Conservation (phyloP, 1,139 yeast species). For the Suhomyces yuchorum region DNA sequence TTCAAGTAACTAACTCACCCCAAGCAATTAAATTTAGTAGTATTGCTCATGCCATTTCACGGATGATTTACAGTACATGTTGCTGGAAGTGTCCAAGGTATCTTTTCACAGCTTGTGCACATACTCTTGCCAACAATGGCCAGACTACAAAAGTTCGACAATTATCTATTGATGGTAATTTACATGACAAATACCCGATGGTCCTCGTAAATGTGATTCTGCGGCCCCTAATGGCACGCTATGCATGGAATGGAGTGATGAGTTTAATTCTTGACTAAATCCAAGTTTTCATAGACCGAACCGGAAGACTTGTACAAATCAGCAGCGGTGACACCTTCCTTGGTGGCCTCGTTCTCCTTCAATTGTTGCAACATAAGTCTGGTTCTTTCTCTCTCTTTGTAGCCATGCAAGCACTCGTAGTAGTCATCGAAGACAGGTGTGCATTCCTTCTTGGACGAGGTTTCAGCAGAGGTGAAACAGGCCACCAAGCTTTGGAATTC, state of each 20-base stretch:
- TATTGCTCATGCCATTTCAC: too few species aligned
- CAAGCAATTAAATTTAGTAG: too few species aligned
- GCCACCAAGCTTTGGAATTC: conserved; percentile 51
- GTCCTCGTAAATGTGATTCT: conserved; percentile 4
- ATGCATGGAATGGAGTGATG: conserved; percentile 7
- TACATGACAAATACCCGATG: conserved; percentile 6
- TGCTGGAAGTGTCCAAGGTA: too few species aligned
- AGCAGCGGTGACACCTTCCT: conserved; percentile 45
- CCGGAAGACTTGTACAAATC: conserved; percentile 50
- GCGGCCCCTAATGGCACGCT: conserved; percentile 6
- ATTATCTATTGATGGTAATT: conserved; percentile 5
- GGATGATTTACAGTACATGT: too few species aligned
- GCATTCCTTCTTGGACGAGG: conserved; percentile 45
- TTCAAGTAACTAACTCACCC: too few species aligned
- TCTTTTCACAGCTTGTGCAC: too few species aligned
- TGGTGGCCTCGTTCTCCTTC: conserved; percentile 44
- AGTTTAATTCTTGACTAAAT: conserved; percentile 35
- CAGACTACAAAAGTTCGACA: background rate
- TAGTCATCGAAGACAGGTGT: conserved; percentile 50
- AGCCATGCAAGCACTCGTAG: conserved; percentile 52
- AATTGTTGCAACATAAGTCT: conserved; percentile 51
- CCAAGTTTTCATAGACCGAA: conserved; percentile 48
- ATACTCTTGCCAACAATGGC: too few species aligned
- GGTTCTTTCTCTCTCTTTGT: conserved; percentile 50
- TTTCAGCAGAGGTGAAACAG: conserved; percentile 51